Conservation (phyloP, 1,139 yeast genomes). For the Nadsonia starkeyi-henricii region DNA sequence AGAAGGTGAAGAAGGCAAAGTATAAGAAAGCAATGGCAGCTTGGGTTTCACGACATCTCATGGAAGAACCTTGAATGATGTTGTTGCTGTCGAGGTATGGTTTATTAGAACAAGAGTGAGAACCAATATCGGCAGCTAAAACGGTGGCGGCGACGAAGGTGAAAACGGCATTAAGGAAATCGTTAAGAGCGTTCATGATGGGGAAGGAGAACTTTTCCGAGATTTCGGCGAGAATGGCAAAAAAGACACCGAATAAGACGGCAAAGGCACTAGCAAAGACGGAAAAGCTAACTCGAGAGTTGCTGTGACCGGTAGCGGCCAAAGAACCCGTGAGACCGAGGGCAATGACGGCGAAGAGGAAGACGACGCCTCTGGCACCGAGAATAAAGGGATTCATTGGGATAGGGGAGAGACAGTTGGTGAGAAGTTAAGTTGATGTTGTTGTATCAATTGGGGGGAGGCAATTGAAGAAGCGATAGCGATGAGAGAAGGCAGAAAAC, state of each 20-base stretch:
- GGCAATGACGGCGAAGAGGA: constrained; percentile 58
- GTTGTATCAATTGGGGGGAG: too few relatives aligned
- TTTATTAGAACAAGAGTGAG: constrained; percentile 70
- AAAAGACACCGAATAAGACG: constrained; percentile 61
- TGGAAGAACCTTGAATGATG: constrained; percentile 59
- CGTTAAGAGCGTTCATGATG: constrained; percentile 53
- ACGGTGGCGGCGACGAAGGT: constrained; percentile 92
- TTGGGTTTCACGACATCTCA: constrained; percentile 93
- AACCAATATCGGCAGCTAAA: constrained; percentile 76
- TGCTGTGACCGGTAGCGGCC: constrained; percentile 49
- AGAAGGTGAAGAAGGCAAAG: constrained; percentile 66
- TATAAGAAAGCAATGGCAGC: constrained; percentile 82
- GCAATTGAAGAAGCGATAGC: too few relatives aligned
- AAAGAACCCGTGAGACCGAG: constrained; percentile 80
- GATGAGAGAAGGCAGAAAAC: too few relatives aligned
- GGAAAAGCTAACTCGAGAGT: constrained; percentile 80
- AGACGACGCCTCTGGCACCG: constrained; percentile 58
- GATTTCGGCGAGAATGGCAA: constrained; percentile 69
- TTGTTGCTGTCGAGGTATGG: constrained; percentile 48
- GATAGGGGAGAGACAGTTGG: neutral
- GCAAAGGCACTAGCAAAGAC: constrained; percentile 83
- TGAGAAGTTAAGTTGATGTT: too few relatives aligned
- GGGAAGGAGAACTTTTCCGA: constrained; percentile 81
- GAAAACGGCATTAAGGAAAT: constrained; percentile 80
- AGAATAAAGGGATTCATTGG: constrained; percentile 21